Evolutionary conservation across 352 stramenopile genomes (phyloP), one percentile per base, ranked within the genome.

Genomic region (Pelagophyceae sp.): DNA sequence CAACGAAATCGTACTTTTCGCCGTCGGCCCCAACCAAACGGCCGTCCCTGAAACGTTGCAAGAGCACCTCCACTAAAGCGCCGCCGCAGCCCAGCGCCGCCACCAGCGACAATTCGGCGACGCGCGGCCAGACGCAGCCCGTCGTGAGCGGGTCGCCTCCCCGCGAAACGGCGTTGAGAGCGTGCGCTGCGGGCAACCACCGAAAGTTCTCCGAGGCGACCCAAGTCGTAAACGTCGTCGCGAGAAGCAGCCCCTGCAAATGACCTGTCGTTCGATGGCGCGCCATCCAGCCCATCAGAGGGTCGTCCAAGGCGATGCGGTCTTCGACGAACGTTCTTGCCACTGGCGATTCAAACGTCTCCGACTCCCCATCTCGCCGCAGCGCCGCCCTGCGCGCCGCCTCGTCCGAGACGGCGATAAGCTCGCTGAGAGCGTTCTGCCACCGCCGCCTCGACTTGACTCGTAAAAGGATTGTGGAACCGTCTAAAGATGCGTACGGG

Each of bases 201-300:
- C 79, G 51, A 81, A 86, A 92, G 31, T 85, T 82, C 81, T 90
- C 90, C 25, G 78, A 82, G 37, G 82, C 83, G 79, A 90, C 83
- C 85, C 86, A 91, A 40, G 87, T 88, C 32, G 87, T 92, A 83
- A 92, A 92, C 0, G 87, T 91, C 1, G 87, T 91, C 3, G 88
- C 80, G 0, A 85, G 86, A 51, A 91, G 85, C 70, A 91, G 90
- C 60, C 87, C 87, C 80, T 92, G 87, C 20, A 92, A 67, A 79
- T 85, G 87, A 6, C 58, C 29, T 27, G 58, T 35, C 58, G 58
- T 31, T 27, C 58, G 58, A 11, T 67, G 11, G 15, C 58, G 58
- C 11, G 23, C 23, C 58, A 67, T 33, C 80, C 86, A 88, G 25
- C 86, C 86, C 72, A 79, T 88, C 0, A 89, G 70, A 17, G 87